phyloP scores from a whole-genome alignment of 2,329 filamentous ascomycete genomes.

The Uncinocarpus reesii region DNA sequence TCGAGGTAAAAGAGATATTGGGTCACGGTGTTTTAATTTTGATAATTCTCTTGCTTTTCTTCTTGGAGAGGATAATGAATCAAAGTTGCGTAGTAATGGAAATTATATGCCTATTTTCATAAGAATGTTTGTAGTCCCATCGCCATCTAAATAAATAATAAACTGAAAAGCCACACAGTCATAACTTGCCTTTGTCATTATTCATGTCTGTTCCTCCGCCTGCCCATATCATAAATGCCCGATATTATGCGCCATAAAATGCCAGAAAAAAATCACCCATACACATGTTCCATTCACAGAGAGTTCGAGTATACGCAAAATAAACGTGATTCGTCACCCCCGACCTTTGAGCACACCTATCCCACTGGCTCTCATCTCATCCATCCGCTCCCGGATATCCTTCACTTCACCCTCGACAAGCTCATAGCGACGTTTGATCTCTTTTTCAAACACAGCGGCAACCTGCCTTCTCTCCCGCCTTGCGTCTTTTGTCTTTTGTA shows the following conservation, averaged over 20 bases:
- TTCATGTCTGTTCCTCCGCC: not conserved
- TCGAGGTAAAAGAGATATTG: too few relatives aligned
- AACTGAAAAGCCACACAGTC: not conserved
- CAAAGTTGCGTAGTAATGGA: not conserved
- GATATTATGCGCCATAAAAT: constrained; percentile 12
- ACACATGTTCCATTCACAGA: not conserved
- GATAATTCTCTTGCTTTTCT: not conserved
- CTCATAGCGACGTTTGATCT: constrained; percentile 46
- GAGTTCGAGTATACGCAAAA: not conserved
- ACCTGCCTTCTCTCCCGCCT: constrained; percentile 46
- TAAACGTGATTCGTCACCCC: not conserved
- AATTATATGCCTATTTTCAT: not conserved
- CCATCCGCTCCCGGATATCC: constrained; percentile 42
- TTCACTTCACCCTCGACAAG: constrained; percentile 41
- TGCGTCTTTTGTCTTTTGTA: constrained; percentile 43
- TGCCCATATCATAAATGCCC: not conserved
- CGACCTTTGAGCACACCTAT: constrained; percentile 42
- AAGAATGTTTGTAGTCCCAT: not conserved
- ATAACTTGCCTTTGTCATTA: constrained; percentile 6
- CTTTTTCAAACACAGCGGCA: constrained; percentile 44
- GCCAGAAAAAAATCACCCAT: constrained; percentile 1
- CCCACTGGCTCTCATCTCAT: constrained; percentile 47
- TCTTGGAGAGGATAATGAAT: not conserved
- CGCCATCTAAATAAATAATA: not conserved
- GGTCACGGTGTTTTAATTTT: too few relatives aligned